Evolutionary conservation across 805 yeast genomes (phyloP).

Genomic region (Candida multigemmis): DNA sequence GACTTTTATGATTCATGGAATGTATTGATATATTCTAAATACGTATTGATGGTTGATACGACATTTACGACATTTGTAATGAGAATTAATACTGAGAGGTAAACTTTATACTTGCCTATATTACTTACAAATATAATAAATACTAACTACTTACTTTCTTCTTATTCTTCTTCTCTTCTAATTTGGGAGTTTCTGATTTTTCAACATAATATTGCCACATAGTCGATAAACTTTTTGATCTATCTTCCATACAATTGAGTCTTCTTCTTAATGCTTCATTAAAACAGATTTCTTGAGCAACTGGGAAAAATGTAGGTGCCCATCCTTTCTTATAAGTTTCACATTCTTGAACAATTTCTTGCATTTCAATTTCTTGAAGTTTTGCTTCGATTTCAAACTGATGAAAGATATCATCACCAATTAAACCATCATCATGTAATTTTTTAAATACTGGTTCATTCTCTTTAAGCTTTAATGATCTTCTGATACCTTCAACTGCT

Average conservation of each 20-base stretch:
- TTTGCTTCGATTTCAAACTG: constrained; percentile 72
- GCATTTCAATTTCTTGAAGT: constrained; percentile 72
- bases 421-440: constrained; percentile 78
- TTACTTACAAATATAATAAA: too few relatives aligned
- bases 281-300: constrained; percentile 83
- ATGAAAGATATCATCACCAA: constrained; percentile 84
- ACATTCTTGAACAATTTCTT: constrained; percentile 68
- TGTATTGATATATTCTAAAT: too few relatives aligned
- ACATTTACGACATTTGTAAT: too few relatives aligned
- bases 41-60: too few relatives aligned
- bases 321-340: constrained; percentile 69
- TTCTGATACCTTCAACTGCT: constrained; percentile 81
- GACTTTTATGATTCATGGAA: too few relatives aligned
- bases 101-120: too few relatives aligned
- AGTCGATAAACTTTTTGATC: constrained; percentile 20
- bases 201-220: constrained; percentile 22
- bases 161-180: too few relatives aligned
- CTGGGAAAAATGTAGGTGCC: constrained; percentile 67
- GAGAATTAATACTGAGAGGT: too few relatives aligned
- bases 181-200: constrained; percentile 3
- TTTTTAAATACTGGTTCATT: constrained; percentile 58
- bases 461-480: constrained; percentile 77
- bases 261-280: constrained; percentile 88
- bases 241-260: constrained; percentile 33
- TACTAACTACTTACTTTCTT: too few relatives aligned